A percentile compares a stretch with the other conserved stretches of the same genome.
Conservation (phyloP, 2,329 filamentous ascomycete species). For the Rutstroemia sp. region DNA sequence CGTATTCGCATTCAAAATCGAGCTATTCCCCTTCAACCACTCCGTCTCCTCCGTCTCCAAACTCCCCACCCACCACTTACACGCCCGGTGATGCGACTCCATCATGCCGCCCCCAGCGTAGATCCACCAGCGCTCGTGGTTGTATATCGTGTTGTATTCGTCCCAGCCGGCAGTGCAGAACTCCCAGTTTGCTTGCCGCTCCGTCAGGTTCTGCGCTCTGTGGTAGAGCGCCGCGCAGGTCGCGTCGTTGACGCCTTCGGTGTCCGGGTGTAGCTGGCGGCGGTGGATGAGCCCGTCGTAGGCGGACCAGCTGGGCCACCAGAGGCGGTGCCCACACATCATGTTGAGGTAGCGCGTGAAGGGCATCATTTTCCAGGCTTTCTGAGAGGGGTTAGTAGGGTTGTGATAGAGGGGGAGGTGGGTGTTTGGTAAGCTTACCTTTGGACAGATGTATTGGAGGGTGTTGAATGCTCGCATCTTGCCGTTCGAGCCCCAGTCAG, state of each 20-base stretch:
- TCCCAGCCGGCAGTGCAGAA: not conserved
- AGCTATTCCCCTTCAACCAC: too few species aligned
- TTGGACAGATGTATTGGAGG: not conserved
- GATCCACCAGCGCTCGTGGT: not conserved
- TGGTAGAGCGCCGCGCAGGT: not conserved
- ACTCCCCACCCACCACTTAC: too few species aligned
- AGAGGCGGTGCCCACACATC: not conserved
- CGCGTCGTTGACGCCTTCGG: not conserved
- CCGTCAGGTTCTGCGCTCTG: not conserved
- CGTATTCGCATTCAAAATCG: too few species aligned
- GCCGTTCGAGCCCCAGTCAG: not conserved
- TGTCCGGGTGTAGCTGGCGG: not conserved
- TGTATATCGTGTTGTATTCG: not conserved
- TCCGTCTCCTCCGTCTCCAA: too few species aligned
- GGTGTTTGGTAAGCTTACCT: not conserved
- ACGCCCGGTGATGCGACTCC: not conserved
- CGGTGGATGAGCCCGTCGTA: not conserved
- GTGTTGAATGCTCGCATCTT: not conserved
- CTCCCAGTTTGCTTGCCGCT: not conserved
- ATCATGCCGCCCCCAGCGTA: not conserved
- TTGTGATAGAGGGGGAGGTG: not conserved
- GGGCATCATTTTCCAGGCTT: not conserved
- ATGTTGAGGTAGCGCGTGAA: constrained; percentile 3
- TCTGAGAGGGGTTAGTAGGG: not conserved
- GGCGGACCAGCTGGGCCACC: not conserved